phyloP scores from a whole-genome alignment of 2,329 filamentous ascomycete genomes.

The Zarea fungicola region DNA sequence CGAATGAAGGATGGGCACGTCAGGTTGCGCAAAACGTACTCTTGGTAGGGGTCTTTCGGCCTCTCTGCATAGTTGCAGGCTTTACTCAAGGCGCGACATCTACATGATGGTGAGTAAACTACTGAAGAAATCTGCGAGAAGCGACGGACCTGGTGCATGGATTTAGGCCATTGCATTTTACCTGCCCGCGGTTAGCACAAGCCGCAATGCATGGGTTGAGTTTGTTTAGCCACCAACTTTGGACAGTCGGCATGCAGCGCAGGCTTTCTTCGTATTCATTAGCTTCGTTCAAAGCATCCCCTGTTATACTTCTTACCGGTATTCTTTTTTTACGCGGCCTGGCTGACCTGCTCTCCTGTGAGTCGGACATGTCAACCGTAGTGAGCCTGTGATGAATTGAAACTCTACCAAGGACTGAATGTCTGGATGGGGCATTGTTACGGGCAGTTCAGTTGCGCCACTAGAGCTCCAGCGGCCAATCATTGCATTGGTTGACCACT shows the following conservation, averaged over 20 bases:
- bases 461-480: too few species aligned
- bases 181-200: constrained; percentile 10
- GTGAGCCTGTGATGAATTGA: too few species aligned
- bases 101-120: constrained; percentile 11
- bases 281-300: neutral
- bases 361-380: too few species aligned
- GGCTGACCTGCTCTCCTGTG: too few species aligned
- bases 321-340: constrained; percentile 6
- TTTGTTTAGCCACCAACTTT: constrained; percentile 20
- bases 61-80: constrained; percentile 20
- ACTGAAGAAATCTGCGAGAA: neutral
- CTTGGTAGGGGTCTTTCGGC: constrained; percentile 19
- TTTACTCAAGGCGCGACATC: constrained; percentile 20
- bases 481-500: too few species aligned
- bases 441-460: too few species aligned
- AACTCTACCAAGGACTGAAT: too few species aligned
- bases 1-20: neutral
- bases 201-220: too few species aligned
- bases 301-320: neutral
- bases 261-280: constrained; percentile 20
- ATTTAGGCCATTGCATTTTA: constrained; percentile 21
- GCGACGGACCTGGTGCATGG: constrained; percentile 21
- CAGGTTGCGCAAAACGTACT: constrained; percentile 11
- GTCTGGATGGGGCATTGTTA: too few species aligned
- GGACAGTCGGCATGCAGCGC: constrained; percentile 22